Evolutionary conservation across 2,329 filamentous ascomycete genomes (phyloP), one percentile per base, ranked within the genome.

Genomic region (Beauveria sp.): DNA sequence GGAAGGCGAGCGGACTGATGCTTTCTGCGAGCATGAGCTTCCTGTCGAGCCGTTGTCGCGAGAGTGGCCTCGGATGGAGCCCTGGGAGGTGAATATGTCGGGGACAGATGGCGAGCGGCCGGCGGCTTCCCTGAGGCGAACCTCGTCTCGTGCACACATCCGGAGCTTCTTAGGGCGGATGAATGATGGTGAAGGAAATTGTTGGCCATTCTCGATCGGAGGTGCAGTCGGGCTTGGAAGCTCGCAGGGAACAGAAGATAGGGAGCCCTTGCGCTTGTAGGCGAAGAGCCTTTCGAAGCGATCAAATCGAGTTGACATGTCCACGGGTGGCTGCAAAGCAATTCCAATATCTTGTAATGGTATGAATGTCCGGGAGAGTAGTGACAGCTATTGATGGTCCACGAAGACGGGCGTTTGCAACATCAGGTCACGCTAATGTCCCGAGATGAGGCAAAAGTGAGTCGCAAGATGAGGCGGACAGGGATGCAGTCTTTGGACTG

Each of bases 61-160:
- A 10, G 53, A 62, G 45, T 65, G 63, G 40, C 51, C 20, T n/a
- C 62, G 49, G 38, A 56, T 49, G 45, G 50, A 61, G 59, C 49
- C 60, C n/a, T 20, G 48, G 10, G 54, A 58, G 26, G 53, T 57
- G 38, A 62, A 50, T 46, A 51, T 63, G 52, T 46, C 57, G 4
- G 48, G 61, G 14, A 51, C 55, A 20, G 63, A 60, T 12, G 59
- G 71, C 38, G 70, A 71, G 59, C 72, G 69, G 46, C 66, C 63
- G 40, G 66, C 54, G 26, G 69, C 65, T 51, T 73, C 70, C 38
- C 71, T 69, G 20, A 69, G 65, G 38, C 71, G 69, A 20, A 73
- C 66, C 67, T 81, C 81, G 53, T 84, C 79, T 53, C 83, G 77
- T n/a, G 83, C 82, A 52, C 78, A 72, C 83, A 86, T 86, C 26